A percentile compares a stretch with the other conserved stretches of the same genome.
phyloP scores from a whole-genome alignment of 805 yeast genomes.

The Zygoascus biomembranicola region DNA sequence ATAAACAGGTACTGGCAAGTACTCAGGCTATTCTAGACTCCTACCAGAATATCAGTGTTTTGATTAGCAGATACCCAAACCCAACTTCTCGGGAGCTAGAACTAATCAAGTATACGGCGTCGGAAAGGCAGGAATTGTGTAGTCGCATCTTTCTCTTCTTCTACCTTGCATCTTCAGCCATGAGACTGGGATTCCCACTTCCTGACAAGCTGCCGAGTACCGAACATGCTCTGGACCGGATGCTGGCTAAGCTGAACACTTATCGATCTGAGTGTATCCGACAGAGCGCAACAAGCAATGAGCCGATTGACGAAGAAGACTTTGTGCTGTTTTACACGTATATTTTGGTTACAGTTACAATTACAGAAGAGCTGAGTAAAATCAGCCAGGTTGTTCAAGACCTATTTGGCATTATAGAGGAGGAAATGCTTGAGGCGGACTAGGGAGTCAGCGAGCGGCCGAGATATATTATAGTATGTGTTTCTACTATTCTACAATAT shows the following conservation, averaged over 20 bases:
- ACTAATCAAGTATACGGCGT: slow-evolving; percentile 41
- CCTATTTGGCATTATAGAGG: slow-evolving; percentile 56
- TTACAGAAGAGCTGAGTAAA: slow-evolving; percentile 54
- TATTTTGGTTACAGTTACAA: slow-evolving; percentile 59
- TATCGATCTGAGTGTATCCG: slow-evolving; percentile 36
- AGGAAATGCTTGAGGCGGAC: not conserved
- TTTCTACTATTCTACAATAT: too few species aligned
- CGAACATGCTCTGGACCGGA: slow-evolving; percentile 61
- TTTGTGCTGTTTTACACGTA: slow-evolving; percentile 72
- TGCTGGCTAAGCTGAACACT: slow-evolving; percentile 56
- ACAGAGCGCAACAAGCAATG: slow-evolving; percentile 20
- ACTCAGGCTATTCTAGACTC: slow-evolving; percentile 67
- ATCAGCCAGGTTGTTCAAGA: slow-evolving; percentile 48
- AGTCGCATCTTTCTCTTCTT: slow-evolving; percentile 66
- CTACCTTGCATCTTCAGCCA: slow-evolving; percentile 56
- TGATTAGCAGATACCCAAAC: slow-evolving; percentile 54
- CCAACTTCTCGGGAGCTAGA: slow-evolving; percentile 45
- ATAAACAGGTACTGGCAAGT: slow-evolving; percentile 40
- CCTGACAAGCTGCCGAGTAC: slow-evolving; percentile 74
- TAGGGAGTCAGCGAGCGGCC: too few species aligned
- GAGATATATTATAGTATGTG: too few species aligned
- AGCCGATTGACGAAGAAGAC: slow-evolving; percentile 49
- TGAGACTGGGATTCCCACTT: slow-evolving; percentile 66
- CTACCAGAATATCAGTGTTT: slow-evolving; percentile 61
- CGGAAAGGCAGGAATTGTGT: slow-evolving; percentile 60